Evolutionary conservation across 148 eudicot species (phyloP), one percentile per base, ranked within the genome.

Genomic region (Amaranthus palmeri): DNA sequence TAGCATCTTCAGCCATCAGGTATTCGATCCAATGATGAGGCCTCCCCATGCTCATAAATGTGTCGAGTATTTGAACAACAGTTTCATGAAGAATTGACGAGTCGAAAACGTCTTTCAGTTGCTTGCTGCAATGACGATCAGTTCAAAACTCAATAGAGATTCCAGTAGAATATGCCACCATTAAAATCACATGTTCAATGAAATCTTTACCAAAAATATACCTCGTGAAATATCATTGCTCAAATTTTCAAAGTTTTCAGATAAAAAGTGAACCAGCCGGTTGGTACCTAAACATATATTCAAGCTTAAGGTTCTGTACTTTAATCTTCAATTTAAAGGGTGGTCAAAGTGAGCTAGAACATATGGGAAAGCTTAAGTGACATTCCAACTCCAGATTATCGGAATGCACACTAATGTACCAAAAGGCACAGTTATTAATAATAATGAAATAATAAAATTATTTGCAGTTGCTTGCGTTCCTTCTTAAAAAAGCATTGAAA

Each of bases 1-100:
- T 78, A 75, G 84, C 74, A 77, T 83, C 84, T 62, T 83, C 90
- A 0, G 93, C 96, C 95, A 91, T 89, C 70, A 95, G 64, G 85
- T 89, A 95, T 46, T 86, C 83, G 73, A 86, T 78, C 97, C 99
- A 95, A 42, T 83, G 86, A 85, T 70, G 76, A 77, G 96, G 93
- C 74, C 81, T 86, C 59, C 88, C 88, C 81, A 51, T 88, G 85
- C 86, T 86, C 97, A 87, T 88, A 69, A 95, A 88, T 64, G 81
- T 76, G 52, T 90, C 90, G 79, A 95, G 70, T 76, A 91, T 87
- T 77, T 85, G 88, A 73, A 83, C 75, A 50, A 88, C 80, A 49
- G 92, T 89, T 60, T 87, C 96, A 57, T 84, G 87, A 70, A 95
- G 91, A 65, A 77, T 72, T 53, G 81, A 64, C 36, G 80, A 57